Evolutionary conservation across 1,284 basidiomycete species (phyloP).

Genomic region (Ceratobasidium sp.): DNA sequence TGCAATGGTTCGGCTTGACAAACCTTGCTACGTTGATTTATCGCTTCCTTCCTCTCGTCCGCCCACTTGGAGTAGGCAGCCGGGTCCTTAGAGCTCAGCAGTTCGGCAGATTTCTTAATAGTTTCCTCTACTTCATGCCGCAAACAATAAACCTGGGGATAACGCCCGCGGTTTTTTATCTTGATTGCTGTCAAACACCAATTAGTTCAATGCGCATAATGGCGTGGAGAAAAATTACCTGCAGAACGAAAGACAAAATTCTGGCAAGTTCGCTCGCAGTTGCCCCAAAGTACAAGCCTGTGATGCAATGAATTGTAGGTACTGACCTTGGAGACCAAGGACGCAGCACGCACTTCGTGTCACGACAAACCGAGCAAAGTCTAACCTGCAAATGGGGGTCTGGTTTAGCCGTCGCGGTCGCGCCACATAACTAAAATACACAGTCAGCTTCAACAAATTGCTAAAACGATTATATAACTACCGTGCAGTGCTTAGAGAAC

Average conservation of each 20-base stretch:
- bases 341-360: neutral
- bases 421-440: neutral
- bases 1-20: no score
- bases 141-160: neutral
- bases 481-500: conserved; percentile 7
- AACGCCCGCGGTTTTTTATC: neutral
- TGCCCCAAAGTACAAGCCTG: neutral
- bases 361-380: conserved; percentile 1
- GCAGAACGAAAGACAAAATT: neutral
- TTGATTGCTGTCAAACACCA: neutral
- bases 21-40: neutral
- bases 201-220: neutral
- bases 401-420: neutral
- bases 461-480: neutral
- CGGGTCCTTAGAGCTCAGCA: neutral
- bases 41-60: neutral
- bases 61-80: neutral
- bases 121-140: neutral
- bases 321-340: no score
- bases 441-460: neutral
- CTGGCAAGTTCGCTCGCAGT: neutral
- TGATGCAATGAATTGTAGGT: neutral
- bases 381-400: neutral
- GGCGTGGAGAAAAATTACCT: neutral
- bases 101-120: neutral